Base-by-base conservation (phyloP, 768 basidiomycete species). In the Ephemerocybe angulata region DNA sequence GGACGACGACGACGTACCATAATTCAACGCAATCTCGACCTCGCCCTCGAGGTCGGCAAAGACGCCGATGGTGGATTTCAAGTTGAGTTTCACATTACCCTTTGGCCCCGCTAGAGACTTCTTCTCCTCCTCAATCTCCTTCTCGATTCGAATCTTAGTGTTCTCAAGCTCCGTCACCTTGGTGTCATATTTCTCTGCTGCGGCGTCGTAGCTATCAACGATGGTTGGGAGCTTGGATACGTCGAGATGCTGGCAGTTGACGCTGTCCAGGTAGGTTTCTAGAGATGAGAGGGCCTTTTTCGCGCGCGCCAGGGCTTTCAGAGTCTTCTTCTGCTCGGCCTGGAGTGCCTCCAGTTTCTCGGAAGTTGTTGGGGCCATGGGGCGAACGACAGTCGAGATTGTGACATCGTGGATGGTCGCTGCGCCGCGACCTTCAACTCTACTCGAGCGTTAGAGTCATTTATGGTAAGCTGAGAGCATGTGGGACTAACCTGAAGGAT, bases 351-450 rank as follows among this genome's bases (percentile, higher is more conserved):
- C 43, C 8, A 75, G 63, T 3, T 54, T 57, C 0, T 67, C 59
- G 0, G 74, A 73, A 1, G 70, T 63, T 7, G 53, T 63, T 1
- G 60, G 60, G 5, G 43, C 11, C 7, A 62, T n/a, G n/a, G 54
- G 1, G 25, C 43, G 2, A 11, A 29, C 25, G 6, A 33, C 48
- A 7, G 15, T 15, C 4, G 71, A 72, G 35, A 75, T 58, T n/a
- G 70, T 68, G 1, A 79, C 76, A 55, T 78, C 76, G 42, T 79
- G 76, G 37, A 80, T 79, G 0, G 73, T 77, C 5, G 75, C 77
- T 43, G 64, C 58, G 15, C 77, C 75, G 17, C 69, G 62, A 8
- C 77, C 77, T 63, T 79, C 74, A 2, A 78, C 76, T 54, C 77
- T 78, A 52, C 4, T n/a, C n/a, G n/a, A n/a, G n/a, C n/a, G n/a